phyloP scores from a whole-genome alignment of 2,329 filamentous ascomycete genomes.

The Fusarium incarnatum region DNA sequence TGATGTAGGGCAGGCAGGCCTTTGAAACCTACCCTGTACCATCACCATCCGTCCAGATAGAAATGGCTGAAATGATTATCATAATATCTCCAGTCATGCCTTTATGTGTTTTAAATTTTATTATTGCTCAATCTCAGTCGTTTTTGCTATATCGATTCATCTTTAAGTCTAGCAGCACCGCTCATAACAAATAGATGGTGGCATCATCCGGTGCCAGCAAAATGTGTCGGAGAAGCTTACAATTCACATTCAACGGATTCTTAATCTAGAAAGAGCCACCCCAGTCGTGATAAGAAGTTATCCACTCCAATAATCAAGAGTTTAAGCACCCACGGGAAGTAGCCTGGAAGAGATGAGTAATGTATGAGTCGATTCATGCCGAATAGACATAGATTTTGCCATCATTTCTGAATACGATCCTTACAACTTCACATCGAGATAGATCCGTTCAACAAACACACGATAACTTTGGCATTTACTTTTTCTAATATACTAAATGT shows the following conservation, averaged over 20 bases:
- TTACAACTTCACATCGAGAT: neutral
- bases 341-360: neutral
- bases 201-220: neutral
- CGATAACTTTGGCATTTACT: conserved; percentile 39
- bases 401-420: neutral
- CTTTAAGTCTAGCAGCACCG: neutral
- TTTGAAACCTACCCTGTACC: conserved; percentile 15
- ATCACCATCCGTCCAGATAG: neutral
- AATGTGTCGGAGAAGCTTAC: neutral
- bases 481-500: conserved; percentile 45
- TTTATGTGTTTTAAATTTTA: neutral
- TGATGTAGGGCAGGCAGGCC: conserved; percentile 10
- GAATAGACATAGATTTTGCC: neutral
- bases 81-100: neutral
- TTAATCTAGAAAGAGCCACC: neutral
- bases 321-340: neutral
- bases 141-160: neutral
- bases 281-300: neutral
- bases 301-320: neutral
- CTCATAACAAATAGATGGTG: neutral
- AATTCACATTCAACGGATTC: neutral
- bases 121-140: neutral
- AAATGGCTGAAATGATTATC: neutral
- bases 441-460: neutral
- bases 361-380: neutral